Evolutionary conservation across 2,329 filamentous ascomycete genomes (phyloP).

Genomic region (Mycosphaerella arachidis): DNA sequence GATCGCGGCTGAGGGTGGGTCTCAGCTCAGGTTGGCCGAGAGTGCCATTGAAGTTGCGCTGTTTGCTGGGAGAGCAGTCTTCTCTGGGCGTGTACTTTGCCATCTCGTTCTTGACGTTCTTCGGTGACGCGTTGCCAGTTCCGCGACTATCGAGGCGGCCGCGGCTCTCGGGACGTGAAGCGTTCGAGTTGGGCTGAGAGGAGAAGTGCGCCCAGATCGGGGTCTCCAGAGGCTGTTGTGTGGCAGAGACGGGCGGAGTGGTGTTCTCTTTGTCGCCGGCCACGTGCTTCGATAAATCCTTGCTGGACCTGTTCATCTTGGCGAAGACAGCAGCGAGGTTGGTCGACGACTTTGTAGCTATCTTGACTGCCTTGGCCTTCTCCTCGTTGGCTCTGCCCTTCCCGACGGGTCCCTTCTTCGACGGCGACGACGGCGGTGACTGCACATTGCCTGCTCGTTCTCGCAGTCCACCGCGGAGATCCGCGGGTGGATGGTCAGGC

Average conservation of each 20-base stretch:
- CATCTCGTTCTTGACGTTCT: slow-evolving; percentile 51
- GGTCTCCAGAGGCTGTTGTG: slow-evolving; percentile 46
- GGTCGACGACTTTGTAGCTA: slow-evolving; percentile 64
- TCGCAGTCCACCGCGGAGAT: background rate
- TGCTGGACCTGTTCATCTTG: slow-evolving; percentile 65
- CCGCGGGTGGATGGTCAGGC: slow-evolving; percentile 37
- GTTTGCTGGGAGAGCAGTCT: slow-evolving; percentile 55
- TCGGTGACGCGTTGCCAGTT: slow-evolving; percentile 37
- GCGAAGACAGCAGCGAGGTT: slow-evolving; percentile 75
- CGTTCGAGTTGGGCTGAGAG: slow-evolving; percentile 28
- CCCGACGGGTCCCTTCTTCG: slow-evolving; percentile 14
- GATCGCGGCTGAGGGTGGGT: slow-evolving; percentile 36
- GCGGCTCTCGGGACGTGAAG: slow-evolving; percentile 29
- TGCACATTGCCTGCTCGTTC: slow-evolving; percentile 31
- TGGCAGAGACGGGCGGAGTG: slow-evolving; percentile 52
- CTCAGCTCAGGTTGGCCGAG: slow-evolving; percentile 41
- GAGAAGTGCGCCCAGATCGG: slow-evolving; percentile 80
- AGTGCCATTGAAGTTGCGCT: slow-evolving; percentile 51
- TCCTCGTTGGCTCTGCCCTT: slow-evolving; percentile 20
- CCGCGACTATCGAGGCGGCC: slow-evolving; percentile 24
- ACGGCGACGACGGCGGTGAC: slow-evolving; percentile 29
- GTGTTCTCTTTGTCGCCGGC: slow-evolving; percentile 78
- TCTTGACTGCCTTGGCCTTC: slow-evolving; percentile 30
- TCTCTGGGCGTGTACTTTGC: slow-evolving; percentile 55
- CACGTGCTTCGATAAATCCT: slow-evolving; percentile 52